These are phyloP conservation scores for Podospora pseudocomata DNA, from an alignment of 495 filamentous ascomycete species.

Conservation along the genomic window DNA sequence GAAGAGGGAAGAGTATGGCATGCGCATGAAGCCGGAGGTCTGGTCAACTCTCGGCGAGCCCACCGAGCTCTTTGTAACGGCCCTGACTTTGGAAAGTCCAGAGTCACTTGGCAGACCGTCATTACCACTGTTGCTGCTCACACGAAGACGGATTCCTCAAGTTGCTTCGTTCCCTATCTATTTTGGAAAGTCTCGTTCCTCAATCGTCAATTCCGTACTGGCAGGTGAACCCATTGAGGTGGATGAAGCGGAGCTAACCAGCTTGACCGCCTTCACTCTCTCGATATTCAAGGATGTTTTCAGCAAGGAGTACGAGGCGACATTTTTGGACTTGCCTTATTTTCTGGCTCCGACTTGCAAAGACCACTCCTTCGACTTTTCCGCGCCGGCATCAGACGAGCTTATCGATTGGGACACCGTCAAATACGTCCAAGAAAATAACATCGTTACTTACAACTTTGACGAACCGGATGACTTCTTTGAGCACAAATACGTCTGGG, in stretches of 20 bases:
- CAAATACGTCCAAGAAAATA: slow-evolving; percentile 46
- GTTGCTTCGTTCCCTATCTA: slow-evolving; percentile 70
- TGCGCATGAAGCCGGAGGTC: slow-evolving; percentile 72
- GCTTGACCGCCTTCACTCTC: slow-evolving; percentile 66
- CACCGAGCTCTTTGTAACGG: slow-evolving; percentile 56
- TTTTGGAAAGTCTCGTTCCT: slow-evolving; percentile 57
- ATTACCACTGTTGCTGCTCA: slow-evolving; percentile 67
- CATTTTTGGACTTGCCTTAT: slow-evolving; percentile 68
- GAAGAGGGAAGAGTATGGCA: slow-evolving; percentile 67
- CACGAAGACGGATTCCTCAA: slow-evolving; percentile 58
- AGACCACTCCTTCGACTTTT: slow-evolving; percentile 29
- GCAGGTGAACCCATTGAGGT: slow-evolving; percentile 24
- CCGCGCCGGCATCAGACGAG: slow-evolving; percentile 21
- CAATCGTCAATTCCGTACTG: slow-evolving; percentile 53
- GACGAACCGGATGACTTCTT: slow-evolving; percentile 55
- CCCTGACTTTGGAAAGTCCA: slow-evolving; percentile 58
- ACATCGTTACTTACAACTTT: slow-evolving; percentile 49
- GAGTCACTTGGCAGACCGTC: slow-evolving; percentile 58
- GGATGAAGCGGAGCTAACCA: slow-evolving; percentile 28
- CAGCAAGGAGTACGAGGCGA: slow-evolving; percentile 72
- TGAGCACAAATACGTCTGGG: slow-evolving; percentile 62
- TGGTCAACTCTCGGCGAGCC: slow-evolving; percentile 61
- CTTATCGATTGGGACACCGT: slow-evolving; percentile 68
- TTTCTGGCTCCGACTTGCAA: slow-evolving; percentile 68
- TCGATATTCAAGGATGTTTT: slow-evolving; percentile 81